These are phyloP conservation scores for Phytopythium kandeliae DNA, from an alignment of 352 stramenopile species.

Conservation along the genomic window DNA sequence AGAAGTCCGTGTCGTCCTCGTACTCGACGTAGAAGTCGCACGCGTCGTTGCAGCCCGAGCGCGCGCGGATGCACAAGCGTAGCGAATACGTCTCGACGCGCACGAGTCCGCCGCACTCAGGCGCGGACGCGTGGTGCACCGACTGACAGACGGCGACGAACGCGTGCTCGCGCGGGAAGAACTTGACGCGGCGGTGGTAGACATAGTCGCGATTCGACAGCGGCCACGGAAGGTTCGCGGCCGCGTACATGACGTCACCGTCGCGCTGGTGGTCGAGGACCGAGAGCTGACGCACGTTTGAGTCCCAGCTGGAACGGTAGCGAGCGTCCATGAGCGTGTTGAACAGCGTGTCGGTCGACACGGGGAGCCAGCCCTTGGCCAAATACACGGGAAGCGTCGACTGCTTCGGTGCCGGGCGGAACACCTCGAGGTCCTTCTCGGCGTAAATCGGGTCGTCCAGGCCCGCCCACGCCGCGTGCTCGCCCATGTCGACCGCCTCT, in stretches of 20 bases:
- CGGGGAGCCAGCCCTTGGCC: constrained; percentile 63
- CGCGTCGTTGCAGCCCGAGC: constrained; percentile 34
- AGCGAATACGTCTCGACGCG: constrained; percentile 61
- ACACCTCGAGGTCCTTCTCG: constrained; percentile 72
- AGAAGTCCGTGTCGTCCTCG: constrained; percentile 75
- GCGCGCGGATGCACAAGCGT: constrained; percentile 53
- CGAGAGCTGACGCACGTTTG: constrained; percentile 32
- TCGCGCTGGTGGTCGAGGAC: constrained; percentile 40
- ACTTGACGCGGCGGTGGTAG: constrained; percentile 58
- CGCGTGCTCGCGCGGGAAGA: constrained; percentile 38
- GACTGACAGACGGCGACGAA: constrained; percentile 69
- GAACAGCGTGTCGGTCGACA: constrained; percentile 65
- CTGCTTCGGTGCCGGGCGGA: constrained; percentile 37
- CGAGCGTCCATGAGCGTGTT: constrained; percentile 52
- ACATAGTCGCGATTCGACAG: constrained; percentile 73
- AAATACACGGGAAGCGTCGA: constrained; percentile 66
- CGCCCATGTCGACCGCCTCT: constrained; percentile 68
- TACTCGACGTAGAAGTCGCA: constrained; percentile 77
- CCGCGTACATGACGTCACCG: constrained; percentile 64
- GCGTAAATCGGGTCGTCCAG: constrained; percentile 64
- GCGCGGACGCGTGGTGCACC: constrained; percentile 40
- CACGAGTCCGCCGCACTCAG: constrained; percentile 28
- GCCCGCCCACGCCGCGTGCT: constrained; percentile 53
- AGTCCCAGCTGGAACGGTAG: constrained; percentile 57
- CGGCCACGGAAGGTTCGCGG: constrained; percentile 54